Conservation (phyloP, 495 filamentous ascomycete genomes). For the Penicillium arizonense region DNA sequence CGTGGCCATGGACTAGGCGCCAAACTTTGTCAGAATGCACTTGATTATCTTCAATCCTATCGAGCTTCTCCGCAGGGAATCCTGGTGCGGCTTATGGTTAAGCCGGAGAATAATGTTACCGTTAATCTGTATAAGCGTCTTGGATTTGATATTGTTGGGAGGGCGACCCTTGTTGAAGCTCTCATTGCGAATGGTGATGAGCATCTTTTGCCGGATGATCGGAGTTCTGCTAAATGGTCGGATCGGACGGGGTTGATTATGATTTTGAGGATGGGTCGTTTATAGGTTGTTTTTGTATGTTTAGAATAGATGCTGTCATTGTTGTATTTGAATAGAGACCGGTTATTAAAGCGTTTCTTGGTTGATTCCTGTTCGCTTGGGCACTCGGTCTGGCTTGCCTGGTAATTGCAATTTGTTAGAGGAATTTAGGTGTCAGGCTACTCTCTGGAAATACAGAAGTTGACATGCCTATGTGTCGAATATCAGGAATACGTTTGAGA, state of each 20-base stretch:
- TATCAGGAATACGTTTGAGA: no score
- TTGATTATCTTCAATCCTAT: conserved; percentile 20
- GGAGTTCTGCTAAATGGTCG: conserved; percentile 19
- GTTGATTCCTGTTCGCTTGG: no score
- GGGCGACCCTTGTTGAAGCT: conserved; percentile 31
- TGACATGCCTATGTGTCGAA: no score
- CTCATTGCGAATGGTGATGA: conserved; percentile 31
- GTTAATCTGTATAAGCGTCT: conserved; percentile 26
- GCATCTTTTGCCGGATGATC: conserved; percentile 28
- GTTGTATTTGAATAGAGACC: no score
- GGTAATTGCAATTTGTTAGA: no score
- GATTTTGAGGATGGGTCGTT: neutral
- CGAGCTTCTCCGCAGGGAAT: conserved; percentile 4
- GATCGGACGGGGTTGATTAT: conserved; percentile 21
- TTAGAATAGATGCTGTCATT: neutral
- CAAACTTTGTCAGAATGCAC: conserved; percentile 3
- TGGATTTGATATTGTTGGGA: conserved; percentile 26
- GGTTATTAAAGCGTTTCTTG: no score
- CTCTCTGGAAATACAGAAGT: no score
- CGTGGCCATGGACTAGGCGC: no score
- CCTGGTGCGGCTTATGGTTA: conserved; percentile 29
- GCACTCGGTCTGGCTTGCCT: no score
- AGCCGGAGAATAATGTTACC: conserved; percentile 26
- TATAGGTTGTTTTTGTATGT: neutral
- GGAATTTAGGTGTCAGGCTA: no score